A percentile compares a stretch with the other conserved stretches of the same genome.
phyloP scores from a whole-genome alignment of 306 rosid species.

The Herpetospermum pedunculosum region DNA sequence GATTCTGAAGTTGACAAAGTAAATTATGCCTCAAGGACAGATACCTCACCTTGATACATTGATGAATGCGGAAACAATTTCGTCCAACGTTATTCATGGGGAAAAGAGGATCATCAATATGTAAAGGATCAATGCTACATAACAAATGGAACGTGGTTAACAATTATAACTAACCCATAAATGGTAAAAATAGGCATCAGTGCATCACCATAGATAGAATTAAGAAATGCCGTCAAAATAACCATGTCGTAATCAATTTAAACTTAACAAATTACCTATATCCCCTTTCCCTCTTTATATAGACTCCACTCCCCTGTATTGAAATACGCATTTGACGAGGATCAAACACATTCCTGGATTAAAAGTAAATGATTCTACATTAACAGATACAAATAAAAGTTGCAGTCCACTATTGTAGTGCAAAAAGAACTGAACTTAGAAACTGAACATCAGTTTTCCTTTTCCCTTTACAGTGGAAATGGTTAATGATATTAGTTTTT shows the following conservation, averaged over 20 bases:
- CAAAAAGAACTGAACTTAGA: not conserved
- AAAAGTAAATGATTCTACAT: not conserved
- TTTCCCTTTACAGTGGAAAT: not conserved
- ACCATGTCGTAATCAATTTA: not conserved
- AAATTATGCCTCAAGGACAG: not conserved
- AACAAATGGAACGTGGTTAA: slow-evolving; percentile 14
- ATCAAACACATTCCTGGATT: slow-evolving; percentile 76
- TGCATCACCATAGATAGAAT: not conserved
- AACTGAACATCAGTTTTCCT: not conserved
- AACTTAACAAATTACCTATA: slow-evolving; percentile 50
- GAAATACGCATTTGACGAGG: slow-evolving; percentile 95
- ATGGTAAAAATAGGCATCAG: not conserved
- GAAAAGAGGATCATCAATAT: slow-evolving; percentile 88
- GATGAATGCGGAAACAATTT: slow-evolving; percentile 96
- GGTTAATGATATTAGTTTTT: not conserved
- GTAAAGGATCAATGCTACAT: slow-evolving; percentile 90
- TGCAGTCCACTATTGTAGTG: not conserved
- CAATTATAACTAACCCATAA: not conserved
- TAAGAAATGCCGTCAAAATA: not conserved
- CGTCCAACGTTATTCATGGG: slow-evolving; percentile 89
- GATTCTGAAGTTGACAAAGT: not conserved
- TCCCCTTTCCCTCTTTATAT: slow-evolving; percentile 90
- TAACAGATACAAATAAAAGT: not conserved
- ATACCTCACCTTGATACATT: slow-evolving; percentile 75
- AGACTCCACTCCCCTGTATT: slow-evolving; percentile 94